Conservation (phyloP, 257 asterid genomes). For the Fraxinus excelsior region DNA sequence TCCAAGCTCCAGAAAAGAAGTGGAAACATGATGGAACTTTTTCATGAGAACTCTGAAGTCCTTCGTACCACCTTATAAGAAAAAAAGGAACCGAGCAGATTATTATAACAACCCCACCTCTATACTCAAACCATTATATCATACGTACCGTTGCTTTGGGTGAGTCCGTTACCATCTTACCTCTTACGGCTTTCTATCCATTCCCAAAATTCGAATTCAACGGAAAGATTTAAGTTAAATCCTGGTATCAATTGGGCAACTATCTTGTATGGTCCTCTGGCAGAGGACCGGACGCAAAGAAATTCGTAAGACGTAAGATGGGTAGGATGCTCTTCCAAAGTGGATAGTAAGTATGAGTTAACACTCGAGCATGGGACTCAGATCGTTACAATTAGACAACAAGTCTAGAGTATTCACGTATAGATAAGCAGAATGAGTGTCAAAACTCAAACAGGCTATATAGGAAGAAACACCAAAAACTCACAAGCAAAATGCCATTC, state of each 20-base stretch:
- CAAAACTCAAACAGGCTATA: neutral
- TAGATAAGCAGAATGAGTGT: slow-evolving; percentile 6
- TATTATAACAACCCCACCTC: too few species aligned
- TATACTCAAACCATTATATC: too few species aligned
- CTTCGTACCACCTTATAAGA: slow-evolving; percentile 77
- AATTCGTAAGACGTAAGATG: too few species aligned
- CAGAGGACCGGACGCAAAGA: too few species aligned
- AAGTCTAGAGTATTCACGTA: slow-evolving; percentile 5
- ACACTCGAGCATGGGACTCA: too few species aligned
- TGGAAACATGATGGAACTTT: slow-evolving; percentile 78
- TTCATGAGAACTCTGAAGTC: slow-evolving; percentile 90
- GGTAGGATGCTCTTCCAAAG: too few species aligned
- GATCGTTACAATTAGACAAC: neutral
- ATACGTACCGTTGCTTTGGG: too few species aligned
- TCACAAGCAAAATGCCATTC: slow-evolving; percentile 95
- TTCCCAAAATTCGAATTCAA: too few species aligned
- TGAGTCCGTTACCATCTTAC: too few species aligned
- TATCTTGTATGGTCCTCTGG: neutral
- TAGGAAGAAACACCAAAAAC: slow-evolving; percentile 34
- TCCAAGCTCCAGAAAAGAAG: slow-evolving; percentile 86
- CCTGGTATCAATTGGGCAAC: neutral
- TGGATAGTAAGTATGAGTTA: too few species aligned
- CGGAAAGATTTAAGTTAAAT: too few species aligned
- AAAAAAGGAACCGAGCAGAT: neutral
- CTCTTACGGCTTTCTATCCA: too few species aligned